Evolutionary conservation across 768 basidiomycete species (phyloP).

Genomic region (Amanita fuliginea): DNA sequence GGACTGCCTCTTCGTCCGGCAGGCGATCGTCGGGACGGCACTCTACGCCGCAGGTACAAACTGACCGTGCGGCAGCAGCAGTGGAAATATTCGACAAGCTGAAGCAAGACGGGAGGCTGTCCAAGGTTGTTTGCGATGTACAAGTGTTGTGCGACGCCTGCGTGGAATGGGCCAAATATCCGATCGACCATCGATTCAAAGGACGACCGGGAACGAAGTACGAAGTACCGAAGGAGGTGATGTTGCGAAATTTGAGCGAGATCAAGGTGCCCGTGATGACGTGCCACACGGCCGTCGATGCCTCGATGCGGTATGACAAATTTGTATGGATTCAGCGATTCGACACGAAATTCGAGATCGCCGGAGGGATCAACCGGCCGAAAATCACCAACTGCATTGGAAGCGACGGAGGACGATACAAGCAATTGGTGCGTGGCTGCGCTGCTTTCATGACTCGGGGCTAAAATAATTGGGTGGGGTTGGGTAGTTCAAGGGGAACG

Average conservation of each 20-base stretch:
- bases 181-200: constrained; percentile 21
- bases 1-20: constrained; percentile 8
- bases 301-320: constrained; percentile 51
- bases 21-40: constrained; percentile 39
- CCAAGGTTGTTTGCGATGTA: constrained; percentile 35
- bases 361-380: constrained; percentile 76
- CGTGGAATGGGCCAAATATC: constrained; percentile 62
- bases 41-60: constrained; percentile 31
- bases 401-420: constrained; percentile 51
- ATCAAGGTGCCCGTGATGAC: constrained; percentile 83
- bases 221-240: constrained; percentile 32
- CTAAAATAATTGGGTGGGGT: too few species aligned
- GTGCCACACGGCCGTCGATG: constrained; percentile 54
- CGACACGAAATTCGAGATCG: constrained; percentile 41
- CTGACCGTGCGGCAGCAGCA: constrained; percentile 58
- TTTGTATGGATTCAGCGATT: constrained; percentile 65
- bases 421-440: constrained; percentile 57
- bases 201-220: constrained; percentile 8
- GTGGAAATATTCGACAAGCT: constrained; percentile 47
- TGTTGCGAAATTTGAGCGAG: constrained; percentile 37
- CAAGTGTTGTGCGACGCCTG: constrained; percentile 55
- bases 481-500: constrained; percentile 77
- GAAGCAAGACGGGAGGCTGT: constrained; percentile 23
- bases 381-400: constrained; percentile 72
- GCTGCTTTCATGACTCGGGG: too few species aligned